Evolutionary conservation across 306 rosid species (phyloP).

Genomic region (Trichosanthes truncata): DNA sequence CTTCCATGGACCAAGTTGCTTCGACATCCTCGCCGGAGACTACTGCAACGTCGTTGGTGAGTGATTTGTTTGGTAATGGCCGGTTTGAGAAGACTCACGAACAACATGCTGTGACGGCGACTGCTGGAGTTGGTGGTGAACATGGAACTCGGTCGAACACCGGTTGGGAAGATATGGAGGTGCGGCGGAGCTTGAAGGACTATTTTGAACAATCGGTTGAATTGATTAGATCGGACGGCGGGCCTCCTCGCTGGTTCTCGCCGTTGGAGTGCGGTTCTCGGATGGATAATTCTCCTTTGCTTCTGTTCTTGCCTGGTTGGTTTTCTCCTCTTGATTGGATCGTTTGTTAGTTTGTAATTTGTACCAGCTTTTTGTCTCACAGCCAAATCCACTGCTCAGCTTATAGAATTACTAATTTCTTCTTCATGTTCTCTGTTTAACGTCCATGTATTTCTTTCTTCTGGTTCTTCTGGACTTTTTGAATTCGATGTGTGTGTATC

Average conservation of each 20-base stretch:
- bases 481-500: neutral
- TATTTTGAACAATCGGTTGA: slow-evolving; percentile 40
- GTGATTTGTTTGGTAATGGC: neutral
- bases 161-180: slow-evolving; percentile 6
- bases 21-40: neutral
- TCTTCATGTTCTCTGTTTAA: neutral
- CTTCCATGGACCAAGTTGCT: slow-evolving; percentile 10
- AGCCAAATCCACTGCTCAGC: neutral
- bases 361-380: neutral
- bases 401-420: neutral
- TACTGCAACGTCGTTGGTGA: neutral
- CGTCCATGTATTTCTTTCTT: neutral
- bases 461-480: neutral
- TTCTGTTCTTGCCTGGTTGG: slow-evolving; percentile 72
- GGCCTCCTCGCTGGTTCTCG: slow-evolving; percentile 90
- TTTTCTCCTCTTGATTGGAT: neutral
- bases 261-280: slow-evolving; percentile 51
- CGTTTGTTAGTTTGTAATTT: neutral
- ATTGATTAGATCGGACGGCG: slow-evolving; percentile 35
- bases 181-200: slow-evolving; percentile 22
- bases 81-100: slow-evolving; percentile 10
- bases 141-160: neutral
- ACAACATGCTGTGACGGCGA: slow-evolving; percentile 1
- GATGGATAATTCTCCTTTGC: slow-evolving; percentile 40
- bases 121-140: neutral